These are phyloP conservation scores for Baorangia bicolor DNA, from an alignment of 768 basidiomycete genomes.

Conservation along the genomic window DNA sequence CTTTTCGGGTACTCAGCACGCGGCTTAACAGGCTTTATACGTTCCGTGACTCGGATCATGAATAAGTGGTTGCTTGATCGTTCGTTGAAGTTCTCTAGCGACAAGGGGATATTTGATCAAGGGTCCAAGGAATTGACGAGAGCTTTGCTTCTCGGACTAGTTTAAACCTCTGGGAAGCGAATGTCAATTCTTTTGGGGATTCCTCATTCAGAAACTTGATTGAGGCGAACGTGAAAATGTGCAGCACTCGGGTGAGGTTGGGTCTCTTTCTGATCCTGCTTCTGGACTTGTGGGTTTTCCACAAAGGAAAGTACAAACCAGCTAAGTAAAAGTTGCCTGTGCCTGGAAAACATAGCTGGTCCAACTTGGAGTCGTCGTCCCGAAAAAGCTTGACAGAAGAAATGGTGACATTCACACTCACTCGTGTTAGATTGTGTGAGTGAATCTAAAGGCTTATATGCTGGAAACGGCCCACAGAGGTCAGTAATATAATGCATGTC, in stretches of 20 bases:
- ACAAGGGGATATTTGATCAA: not conserved
- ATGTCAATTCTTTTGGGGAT: not conserved
- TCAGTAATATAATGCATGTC: too few relatives aligned
- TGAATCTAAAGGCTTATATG: not conserved
- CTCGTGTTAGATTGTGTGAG: slow-evolving; percentile 3
- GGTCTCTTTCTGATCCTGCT: not conserved
- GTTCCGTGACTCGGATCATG: too few relatives aligned
- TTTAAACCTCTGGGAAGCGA: not conserved
- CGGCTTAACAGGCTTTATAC: too few relatives aligned
- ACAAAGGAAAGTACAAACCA: not conserved
- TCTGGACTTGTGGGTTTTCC: not conserved
- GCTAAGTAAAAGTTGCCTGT: not conserved
- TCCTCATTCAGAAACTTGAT: slow-evolving; percentile 1
- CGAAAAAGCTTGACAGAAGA: not conserved
- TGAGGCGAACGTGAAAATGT: not conserved
- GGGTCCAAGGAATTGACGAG: not conserved
- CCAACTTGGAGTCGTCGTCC: not conserved
- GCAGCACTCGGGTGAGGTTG: not conserved
- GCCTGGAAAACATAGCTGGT: slow-evolving; percentile 1
- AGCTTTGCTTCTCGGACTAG: not conserved
- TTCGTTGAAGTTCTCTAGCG: not conserved
- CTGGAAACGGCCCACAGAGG: too few relatives aligned
- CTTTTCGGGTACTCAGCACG: too few relatives aligned
- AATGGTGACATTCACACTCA: not conserved
- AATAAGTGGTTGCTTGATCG: not conserved